phyloP scores from a whole-genome alignment of 192 early-diverging fungal genomes.

The Cetraspora pellucida region DNA sequence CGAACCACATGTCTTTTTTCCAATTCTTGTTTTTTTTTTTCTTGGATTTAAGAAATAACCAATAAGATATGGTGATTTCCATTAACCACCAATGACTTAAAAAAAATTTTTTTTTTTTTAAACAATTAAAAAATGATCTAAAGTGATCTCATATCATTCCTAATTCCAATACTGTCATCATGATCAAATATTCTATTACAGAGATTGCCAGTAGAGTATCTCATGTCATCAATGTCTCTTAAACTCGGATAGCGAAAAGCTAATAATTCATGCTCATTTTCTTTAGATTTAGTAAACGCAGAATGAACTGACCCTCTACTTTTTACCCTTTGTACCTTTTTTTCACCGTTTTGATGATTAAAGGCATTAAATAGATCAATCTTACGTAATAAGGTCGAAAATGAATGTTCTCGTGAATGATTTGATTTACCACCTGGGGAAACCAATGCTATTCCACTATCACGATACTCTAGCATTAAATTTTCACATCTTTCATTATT shows the following conservation, averaged over 20 bases:
- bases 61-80: too few relatives aligned
- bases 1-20: too few relatives aligned
- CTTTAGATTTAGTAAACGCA: background rate
- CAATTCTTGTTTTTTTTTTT: too few relatives aligned
- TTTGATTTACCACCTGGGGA: background rate
- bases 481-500: background rate
- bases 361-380: background rate
- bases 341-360: background rate
- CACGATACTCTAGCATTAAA: background rate
- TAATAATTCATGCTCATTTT: slow-evolving; percentile 16
- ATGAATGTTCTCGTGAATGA: slow-evolving; percentile 16
- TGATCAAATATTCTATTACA: background rate
- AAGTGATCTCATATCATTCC: too few relatives aligned
- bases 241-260: slow-evolving; percentile 32
- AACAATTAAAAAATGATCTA: too few relatives aligned
- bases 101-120: too few relatives aligned
- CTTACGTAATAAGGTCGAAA: slow-evolving; percentile 16
- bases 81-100: too few relatives aligned
- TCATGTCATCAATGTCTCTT: background rate
- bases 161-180: background rate
- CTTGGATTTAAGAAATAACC: too few relatives aligned
- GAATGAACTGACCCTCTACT: background rate
- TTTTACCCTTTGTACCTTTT: slow-evolving; percentile 11
- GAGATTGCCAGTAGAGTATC: background rate
- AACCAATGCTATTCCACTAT: slow-evolving; percentile 6